Base-by-base conservation (phyloP, 768 basidiomycete species). In the Podaxis sp. region DNA sequence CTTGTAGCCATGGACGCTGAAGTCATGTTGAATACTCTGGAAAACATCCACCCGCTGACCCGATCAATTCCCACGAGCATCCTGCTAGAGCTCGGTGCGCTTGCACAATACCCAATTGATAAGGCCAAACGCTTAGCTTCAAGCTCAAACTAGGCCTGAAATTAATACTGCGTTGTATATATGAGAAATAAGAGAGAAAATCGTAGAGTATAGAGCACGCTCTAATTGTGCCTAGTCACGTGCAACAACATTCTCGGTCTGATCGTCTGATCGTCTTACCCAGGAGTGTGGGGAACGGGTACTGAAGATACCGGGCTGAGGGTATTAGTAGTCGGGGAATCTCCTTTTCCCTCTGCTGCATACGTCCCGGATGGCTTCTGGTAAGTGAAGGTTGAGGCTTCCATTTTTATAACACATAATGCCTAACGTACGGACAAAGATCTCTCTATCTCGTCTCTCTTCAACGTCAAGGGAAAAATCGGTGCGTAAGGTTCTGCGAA, bases 391-490 rank as follows among this genome's bases (percentile, higher is more conserved):
- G 24, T 27, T 2, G 49, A 50, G 47, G 15, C 2, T 17, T 15
- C 12, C 37, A 3, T 24, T 12, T 9, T 17, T 24, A 25, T 7
- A 17, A 46, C 9, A 17, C 19, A 2, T 46, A 46, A 46, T 33
- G 13, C 43, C n/a, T 54, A 19, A 55, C 9, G 22, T 15, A 46
- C 19, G n/a, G 17, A 40, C 29, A 29, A 38, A 63, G 66, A 64
- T 41, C 66, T 67, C n/a, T 53, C 52, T 43, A 37, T 59, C 25
- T 52, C 64, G 11, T 60, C 57, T 33, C 62, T 67, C 51, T 67
- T 67, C 64, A 65, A 65, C n/a, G 66, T 67, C 25, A 41, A 61
- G 51, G 66, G 63, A 15, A 67, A 65, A 52, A 65, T 59, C 24
- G 64, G 64, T 64, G 33, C 19, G 59, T 53, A 22, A n/a, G 22